phyloP scores from a whole-genome alignment of 2,329 filamentous ascomycete genomes.

The Elsinoe arachidis region DNA sequence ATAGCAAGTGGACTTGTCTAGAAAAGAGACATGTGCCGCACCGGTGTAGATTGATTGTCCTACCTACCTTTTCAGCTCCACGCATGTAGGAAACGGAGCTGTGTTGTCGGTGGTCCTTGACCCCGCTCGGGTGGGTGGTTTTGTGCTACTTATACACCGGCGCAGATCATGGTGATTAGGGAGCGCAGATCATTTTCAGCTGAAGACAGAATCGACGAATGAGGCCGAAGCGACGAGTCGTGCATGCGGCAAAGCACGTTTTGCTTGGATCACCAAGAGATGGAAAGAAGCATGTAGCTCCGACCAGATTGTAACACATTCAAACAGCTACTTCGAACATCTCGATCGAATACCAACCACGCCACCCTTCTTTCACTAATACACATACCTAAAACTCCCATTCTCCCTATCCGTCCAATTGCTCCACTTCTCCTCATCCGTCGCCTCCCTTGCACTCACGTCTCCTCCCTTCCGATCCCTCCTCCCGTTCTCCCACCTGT shows the following conservation, averaged over 20 bases:
- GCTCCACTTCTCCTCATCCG: neutral
- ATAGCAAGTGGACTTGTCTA: too few species aligned
- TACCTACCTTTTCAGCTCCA: neutral
- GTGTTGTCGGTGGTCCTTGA: neutral
- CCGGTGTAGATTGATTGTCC: neutral
- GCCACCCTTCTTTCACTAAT: neutral
- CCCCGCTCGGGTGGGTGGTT: neutral
- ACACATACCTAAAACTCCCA: neutral
- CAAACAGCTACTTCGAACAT: too few species aligned
- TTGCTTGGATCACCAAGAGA: too few species aligned
- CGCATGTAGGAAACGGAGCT: neutral
- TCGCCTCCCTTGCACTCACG: neutral
- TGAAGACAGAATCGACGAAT: neutral
- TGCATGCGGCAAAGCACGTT: too few species aligned
- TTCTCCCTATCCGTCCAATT: slow-evolving; percentile 9
- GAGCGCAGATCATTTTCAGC: neutral
- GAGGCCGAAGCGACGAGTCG: neutral
- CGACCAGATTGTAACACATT: too few species aligned
- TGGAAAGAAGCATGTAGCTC: too few species aligned
- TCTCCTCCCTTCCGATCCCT: slow-evolving; percentile 14
- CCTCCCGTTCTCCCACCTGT: slow-evolving; percentile 33
- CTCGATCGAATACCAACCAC: too few species aligned
- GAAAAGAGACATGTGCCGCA: neutral
- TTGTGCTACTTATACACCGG: neutral
- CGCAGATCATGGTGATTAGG: neutral